Percentiles rank a stretch among this genome's conserved stretches.
Evolutionary conservation across 306 rosid species (phyloP).

Genomic region (Prunus campanulata): DNA sequence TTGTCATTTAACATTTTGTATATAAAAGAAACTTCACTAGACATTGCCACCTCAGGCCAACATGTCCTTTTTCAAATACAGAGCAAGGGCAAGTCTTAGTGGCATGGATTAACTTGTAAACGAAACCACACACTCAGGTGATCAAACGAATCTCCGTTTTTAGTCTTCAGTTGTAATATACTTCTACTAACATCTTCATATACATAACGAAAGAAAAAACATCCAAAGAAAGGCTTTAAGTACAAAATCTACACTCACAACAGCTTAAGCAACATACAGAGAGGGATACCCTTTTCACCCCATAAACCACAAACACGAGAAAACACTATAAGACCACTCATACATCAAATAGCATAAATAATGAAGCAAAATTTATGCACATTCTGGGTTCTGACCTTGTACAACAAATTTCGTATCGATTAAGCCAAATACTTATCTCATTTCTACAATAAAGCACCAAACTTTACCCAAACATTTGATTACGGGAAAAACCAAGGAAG

Average conservation of each 20-base stretch:
- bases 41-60: too few relatives aligned
- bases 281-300: background rate
- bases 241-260: background rate
- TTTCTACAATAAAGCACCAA: background rate
- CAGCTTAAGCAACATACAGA: background rate
- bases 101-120: background rate
- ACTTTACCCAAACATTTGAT: background rate
- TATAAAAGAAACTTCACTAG: background rate
- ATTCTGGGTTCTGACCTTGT: background rate
- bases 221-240: background rate
- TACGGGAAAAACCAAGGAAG: background rate
- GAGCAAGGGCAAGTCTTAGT: background rate
- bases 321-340: background rate
- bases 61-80: too few relatives aligned
- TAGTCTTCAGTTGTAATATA: background rate
- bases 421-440: background rate
- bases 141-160: background rate
- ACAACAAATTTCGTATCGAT: background rate
- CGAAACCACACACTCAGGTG: background rate
- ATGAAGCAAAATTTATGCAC: background rate
- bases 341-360: background rate
- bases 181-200: background rate
- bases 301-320: background rate
- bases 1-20: background rate
- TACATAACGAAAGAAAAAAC: background rate